A percentile compares a stretch with the other conserved stretches of the same genome.
Evolutionary conservation across 345 rosid genomes (phyloP).

Genomic region (Clausena lansium): DNA sequence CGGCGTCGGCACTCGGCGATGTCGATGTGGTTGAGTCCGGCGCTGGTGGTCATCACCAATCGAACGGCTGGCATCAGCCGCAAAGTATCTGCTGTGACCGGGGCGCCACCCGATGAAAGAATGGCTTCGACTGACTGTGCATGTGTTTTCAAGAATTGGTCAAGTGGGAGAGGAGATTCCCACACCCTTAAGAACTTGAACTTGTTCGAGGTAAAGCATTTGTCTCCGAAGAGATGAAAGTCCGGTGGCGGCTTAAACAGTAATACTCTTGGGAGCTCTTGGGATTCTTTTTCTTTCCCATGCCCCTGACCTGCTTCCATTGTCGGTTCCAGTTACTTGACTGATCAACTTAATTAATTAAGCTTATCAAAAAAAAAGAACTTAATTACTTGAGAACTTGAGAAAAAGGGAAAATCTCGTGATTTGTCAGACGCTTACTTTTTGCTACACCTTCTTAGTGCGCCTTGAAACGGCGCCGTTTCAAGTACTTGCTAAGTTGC

Average conservation of each 20-base stretch:
- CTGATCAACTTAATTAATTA: too few relatives aligned
- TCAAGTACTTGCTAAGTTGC: too few relatives aligned
- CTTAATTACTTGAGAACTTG: too few relatives aligned
- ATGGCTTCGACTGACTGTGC: conserved; percentile 41
- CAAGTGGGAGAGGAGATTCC: conserved; percentile 41
- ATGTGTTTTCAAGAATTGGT: conserved; percentile 32
- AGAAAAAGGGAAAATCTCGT: too few relatives aligned
- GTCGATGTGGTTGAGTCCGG: conserved; percentile 57
- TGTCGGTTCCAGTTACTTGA: too few relatives aligned
- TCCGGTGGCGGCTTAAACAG: conserved; percentile 22
- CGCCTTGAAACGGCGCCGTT: too few relatives aligned
- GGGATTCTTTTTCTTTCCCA: neutral
- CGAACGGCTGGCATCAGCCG: conserved; percentile 40
- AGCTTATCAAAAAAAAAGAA: too few relatives aligned
- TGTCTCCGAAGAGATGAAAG: neutral
- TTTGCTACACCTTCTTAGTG: too few relatives aligned
- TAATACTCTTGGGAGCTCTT: conserved; percentile 13
- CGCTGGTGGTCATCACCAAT: conserved; percentile 49
- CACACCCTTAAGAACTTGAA: conserved; percentile 29
- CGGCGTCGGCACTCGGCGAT: conserved; percentile 57
- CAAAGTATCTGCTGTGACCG: conserved; percentile 32
- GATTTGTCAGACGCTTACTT: too few relatives aligned
- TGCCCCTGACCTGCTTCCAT: too few relatives aligned
- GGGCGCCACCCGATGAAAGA: conserved; percentile 25
- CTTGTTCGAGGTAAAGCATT: conserved; percentile 9